Evolutionary conservation across 176 grass and related monocot genomes (phyloP).

Genomic region (Lolium multiflorum): DNA sequence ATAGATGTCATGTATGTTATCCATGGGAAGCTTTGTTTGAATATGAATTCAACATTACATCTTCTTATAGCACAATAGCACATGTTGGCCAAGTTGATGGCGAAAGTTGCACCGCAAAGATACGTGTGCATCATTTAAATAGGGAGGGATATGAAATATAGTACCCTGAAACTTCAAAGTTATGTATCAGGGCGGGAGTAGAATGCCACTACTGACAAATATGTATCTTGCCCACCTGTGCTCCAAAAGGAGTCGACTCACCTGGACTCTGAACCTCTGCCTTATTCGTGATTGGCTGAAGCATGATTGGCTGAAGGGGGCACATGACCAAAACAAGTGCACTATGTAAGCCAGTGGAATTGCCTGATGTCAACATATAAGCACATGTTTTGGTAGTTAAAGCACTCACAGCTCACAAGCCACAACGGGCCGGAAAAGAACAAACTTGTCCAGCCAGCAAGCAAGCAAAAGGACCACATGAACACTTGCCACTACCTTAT

Average conservation of each 20-base stretch:
- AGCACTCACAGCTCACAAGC: neutral
- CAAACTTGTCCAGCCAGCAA: neutral
- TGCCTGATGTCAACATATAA: neutral
- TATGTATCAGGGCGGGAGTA: neutral
- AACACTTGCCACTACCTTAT: slow-evolving; percentile 10
- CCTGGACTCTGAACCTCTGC: neutral
- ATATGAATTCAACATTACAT: too few species aligned
- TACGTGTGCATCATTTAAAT: too few species aligned
- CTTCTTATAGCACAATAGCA: too few species aligned
- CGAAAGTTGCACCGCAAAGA: too few species aligned
- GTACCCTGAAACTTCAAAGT: neutral
- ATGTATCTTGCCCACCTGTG: neutral
- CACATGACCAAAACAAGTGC: slow-evolving; percentile 29
- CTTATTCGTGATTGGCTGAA: neutral
- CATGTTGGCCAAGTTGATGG: too few species aligned
- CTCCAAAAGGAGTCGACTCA: neutral
- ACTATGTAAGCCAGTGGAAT: neutral
- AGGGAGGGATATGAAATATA: too few species aligned
- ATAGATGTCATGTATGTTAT: too few species aligned
- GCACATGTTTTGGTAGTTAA: slow-evolving; percentile 27
- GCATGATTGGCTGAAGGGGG: neutral
- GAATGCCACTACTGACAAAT: neutral
- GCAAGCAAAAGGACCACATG: slow-evolving; percentile 32
- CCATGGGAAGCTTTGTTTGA: too few species aligned
- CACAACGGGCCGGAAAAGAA: neutral